Base-by-base conservation (phyloP, 2,329 filamentous ascomycete genomes). In the Aureobasidium uvarum region DNA sequence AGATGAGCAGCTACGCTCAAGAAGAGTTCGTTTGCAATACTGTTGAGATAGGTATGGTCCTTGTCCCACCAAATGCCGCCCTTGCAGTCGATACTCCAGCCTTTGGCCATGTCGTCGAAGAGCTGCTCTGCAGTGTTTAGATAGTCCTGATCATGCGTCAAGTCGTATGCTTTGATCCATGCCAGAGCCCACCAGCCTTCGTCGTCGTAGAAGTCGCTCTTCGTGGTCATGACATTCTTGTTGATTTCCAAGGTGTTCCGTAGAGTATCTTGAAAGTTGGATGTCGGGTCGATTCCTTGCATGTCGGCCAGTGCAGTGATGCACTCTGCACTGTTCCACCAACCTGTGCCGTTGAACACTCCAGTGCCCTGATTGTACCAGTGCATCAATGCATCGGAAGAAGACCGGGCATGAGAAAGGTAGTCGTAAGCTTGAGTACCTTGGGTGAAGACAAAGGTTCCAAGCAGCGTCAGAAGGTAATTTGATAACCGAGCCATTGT, bases 301-400 rank as follows among this genome's bases (percentile, higher is more conserved):
- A 85, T 74, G 65, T 90, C 85, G 60, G 81, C 83, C 20, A 91
- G 75, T 3, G 81, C 82, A 0, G 86, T 89, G 66, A 91, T 77
- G 66, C 82, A 81, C 72, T 90, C 91, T 51, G 84, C 89, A 62
- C 83, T 83, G 72, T 91, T 90, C 89, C 89, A 92, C 89, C 89
- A 92, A n/a, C 52, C 63, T 11, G 50, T 66, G 13, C 41, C 48
- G n/a, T 62, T 72, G 72, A 72, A 75, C 1, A 75, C 66, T 7
- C 74, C 73, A 18, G 66, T 74, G 0, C 66, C 69, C 41, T 72
- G 56, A 20, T 75, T 71, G 64, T 75, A 75, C 70, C 71, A 75
- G 51, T 68, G 58, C 66, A 74, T 72, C 2, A 75, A 66, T 3
- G 66, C 56, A 41, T 63, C 59, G 58, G 71, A 74, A 18, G 68